Base-by-base conservation (phyloP, 768 basidiomycete species). In the Lentinula guzmanii region DNA sequence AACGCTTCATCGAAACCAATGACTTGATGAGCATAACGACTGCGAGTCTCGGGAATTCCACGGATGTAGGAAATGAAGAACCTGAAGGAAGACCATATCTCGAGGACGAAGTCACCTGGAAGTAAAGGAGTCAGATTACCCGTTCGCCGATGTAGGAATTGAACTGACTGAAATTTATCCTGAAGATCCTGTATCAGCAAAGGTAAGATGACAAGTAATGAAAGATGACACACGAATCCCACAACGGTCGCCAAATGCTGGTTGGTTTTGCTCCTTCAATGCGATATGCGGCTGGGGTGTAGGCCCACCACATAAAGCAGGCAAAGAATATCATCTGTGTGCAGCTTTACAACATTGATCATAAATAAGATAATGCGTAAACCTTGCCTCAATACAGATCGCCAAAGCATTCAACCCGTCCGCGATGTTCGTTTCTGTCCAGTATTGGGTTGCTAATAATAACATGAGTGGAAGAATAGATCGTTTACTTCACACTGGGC, bases 341-440 rank as follows among this genome's bases (percentile, higher is more conserved):
- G 10, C 11, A 21, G 13, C 67, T 62, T 62, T 42, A 63, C 28
- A 33, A 28, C 31, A 18, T 57, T 11, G n/a, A 16, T 3, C 41
- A 15, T 50, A 16, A 11, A 48, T 3, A 28, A 28, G n/a, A 37
- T 5, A 0, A 16, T 31, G 57, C 21, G 60, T 48, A 18, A 42
- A 34, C 62, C 71, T 58, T 65, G 90, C 91, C 82, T 96, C 94
- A 53, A 95, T 84, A 65, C 90, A 91, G 34, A 86, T 91, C 16
- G 89, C 77, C 4, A 97, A 78, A 0, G 94, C 92, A 64, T 86
- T 90, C 34, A 95, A 73, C 1, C 94, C 94, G 62, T 96, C 82
- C 0, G 92, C 83, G 55, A 96, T 85, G 68, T 96, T 96, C 3
- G 88, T 86, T 39, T 78, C 73, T 2, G 93, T 91, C 93, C 94